Evolutionary conservation across 805 yeast species (phyloP).

Genomic region (Yamadazyma insecticola): DNA sequence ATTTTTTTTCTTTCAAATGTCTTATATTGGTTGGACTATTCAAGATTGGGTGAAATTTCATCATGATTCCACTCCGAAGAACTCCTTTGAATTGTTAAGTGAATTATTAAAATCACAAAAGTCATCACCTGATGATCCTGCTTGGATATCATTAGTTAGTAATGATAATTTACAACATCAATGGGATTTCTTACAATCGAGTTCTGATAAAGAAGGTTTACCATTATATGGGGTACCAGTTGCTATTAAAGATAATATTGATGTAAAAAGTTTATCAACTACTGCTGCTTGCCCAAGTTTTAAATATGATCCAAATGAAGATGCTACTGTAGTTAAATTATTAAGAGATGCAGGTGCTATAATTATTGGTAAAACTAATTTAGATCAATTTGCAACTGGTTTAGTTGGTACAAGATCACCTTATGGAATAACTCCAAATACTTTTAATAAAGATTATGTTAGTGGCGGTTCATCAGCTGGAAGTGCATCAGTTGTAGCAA

Average conservation of each 20-base stretch:
- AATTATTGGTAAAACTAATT: conserved; percentile 86
- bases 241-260: conserved; percentile 93
- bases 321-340: conserved; percentile 70
- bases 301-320: conserved; percentile 61
- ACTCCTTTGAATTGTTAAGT: conserved; percentile 49
- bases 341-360: conserved; percentile 89
- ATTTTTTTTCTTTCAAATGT: no score
- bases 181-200: conserved; percentile 70
- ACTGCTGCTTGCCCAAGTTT: conserved; percentile 96
- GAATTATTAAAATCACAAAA: conserved; percentile 45
- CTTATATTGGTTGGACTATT: conserved; percentile 70
- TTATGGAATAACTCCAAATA: conserved; percentile 82
- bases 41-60: conserved; percentile 76
- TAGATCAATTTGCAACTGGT: conserved; percentile 98
- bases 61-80: conserved; percentile 51
- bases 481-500: conserved; percentile 85
- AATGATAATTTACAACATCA: conserved; percentile 64
- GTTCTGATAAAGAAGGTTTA: conserved; percentile 46
- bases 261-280: conserved; percentile 73
- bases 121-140: conserved; percentile 60
- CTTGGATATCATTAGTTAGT: conserved; percentile 84
- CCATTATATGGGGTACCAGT: conserved; percentile 92
- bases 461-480: conserved; percentile 97
- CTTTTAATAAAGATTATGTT: conserved; percentile 73
- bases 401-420: conserved; percentile 94